Evolutionary conservation across 2,329 filamentous ascomycete genomes (phyloP).

Genomic region (Sclerotinia nivalis): DNA sequence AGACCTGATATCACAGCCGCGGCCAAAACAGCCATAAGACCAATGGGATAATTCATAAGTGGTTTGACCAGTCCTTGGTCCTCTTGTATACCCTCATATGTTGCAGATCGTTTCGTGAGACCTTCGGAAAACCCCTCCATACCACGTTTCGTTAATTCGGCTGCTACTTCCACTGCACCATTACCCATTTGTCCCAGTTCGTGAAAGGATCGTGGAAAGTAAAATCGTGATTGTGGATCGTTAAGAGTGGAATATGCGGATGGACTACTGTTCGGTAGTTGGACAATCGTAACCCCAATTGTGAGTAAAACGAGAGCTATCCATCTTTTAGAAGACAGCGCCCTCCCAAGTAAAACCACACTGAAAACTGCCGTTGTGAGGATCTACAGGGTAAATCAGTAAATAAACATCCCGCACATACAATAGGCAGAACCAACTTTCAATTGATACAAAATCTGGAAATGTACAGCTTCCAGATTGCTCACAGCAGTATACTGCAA

Average conservation of each 20-base stretch:
- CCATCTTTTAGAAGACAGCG: conserved; percentile 75
- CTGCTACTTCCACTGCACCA: conserved; percentile 51
- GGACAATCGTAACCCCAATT: conserved; percentile 80
- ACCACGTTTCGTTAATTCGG: conserved; percentile 53
- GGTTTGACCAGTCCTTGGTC: conserved; percentile 53
- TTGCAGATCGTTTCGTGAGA: conserved; percentile 73
- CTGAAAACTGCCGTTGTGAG: conserved; percentile 87
- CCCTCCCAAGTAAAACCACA: conserved; percentile 71
- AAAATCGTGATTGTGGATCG: conserved; percentile 56
- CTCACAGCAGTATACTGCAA: conserved; percentile 89
- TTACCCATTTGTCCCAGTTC: conserved; percentile 68
- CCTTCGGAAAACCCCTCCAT: conserved; percentile 47
- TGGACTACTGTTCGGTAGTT: conserved; percentile 65
- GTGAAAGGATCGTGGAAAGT: conserved; percentile 78
- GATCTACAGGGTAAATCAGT: conserved; percentile 53
- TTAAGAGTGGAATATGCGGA: conserved; percentile 61
- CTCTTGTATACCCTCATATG: conserved; percentile 83
- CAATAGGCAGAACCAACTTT: conserved; percentile 56
- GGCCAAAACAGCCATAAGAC: conserved; percentile 73
- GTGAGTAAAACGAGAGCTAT: conserved; percentile 76
- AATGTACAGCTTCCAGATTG: conserved; percentile 88
- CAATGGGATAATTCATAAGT: conserved; percentile 75
- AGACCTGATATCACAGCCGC: conserved; percentile 81
- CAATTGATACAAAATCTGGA: conserved; percentile 90
- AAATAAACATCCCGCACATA: background rate